A percentile compares a stretch with the other conserved stretches of the same genome.
phyloP scores from a whole-genome alignment of 2,329 filamentous ascomycete genomes.

The Zarea fungicola region DNA sequence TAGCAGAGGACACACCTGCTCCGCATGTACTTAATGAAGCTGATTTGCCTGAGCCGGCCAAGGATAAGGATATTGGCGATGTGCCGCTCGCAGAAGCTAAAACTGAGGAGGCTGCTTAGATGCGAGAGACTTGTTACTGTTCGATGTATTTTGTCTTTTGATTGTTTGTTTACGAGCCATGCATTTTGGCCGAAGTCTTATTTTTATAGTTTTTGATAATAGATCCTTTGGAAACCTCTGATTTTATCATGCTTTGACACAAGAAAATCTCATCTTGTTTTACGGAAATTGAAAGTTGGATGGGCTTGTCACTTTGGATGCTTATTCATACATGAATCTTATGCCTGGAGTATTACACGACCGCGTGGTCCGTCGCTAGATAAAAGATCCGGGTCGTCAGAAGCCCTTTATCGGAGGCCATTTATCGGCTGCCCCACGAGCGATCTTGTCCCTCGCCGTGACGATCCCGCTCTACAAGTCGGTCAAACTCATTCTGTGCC shows the following conservation, averaged over 20 bases:
- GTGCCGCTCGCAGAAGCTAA: not conserved
- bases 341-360: no score
- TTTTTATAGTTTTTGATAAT: no score
- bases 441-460: conserved; percentile 24
- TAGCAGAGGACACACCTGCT: not conserved
- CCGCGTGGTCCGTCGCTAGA: no score
- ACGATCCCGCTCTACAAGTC: conserved; percentile 41
- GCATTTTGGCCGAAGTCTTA: no score
- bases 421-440: conserved; percentile 22
- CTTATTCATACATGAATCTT: not conserved
- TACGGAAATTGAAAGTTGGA: no score
- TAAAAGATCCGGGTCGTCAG: no score
- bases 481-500: conserved; percentile 48
- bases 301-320: no score
- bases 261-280: no score
- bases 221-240: no score
- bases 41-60: not conserved
- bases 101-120: not conserved
- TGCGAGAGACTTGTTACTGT: not conserved
- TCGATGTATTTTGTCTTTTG: not conserved
- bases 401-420: no score
- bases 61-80: conserved; percentile 9
- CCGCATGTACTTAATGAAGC: not conserved
- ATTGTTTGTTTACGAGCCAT: no score
- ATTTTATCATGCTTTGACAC: no score